Conservation (phyloP, 495 filamentous ascomycete species). For the Trichoderma asperelloides region DNA sequence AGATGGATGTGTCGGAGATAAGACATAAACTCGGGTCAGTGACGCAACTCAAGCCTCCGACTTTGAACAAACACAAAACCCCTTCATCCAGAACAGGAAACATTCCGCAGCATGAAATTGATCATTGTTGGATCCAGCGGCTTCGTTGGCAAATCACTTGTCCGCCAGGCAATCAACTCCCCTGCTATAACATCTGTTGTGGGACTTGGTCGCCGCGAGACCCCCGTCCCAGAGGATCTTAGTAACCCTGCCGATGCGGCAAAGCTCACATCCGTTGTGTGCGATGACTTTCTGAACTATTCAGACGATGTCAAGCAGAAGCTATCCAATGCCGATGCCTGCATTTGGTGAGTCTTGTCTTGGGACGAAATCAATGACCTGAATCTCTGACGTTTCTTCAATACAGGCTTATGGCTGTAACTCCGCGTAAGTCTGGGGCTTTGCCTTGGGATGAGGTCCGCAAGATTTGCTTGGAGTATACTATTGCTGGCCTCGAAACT, state of each 20-base stretch:
- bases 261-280: conserved; percentile 34
- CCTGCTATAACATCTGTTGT: conserved; percentile 34
- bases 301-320: conserved; percentile 30
- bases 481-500: conserved; percentile 29
- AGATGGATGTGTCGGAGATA: too few species aligned
- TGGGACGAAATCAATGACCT: neutral
- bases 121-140: conserved; percentile 43
- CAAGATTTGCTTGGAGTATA: conserved; percentile 36
- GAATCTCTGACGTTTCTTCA: neutral
- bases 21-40: neutral
- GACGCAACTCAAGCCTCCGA: neutral
- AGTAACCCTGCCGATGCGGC: conserved; percentile 16
- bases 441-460: conserved; percentile 28
- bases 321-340: conserved; percentile 39
- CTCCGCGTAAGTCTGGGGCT: conserved; percentile 24
- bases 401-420: conserved; percentile 35
- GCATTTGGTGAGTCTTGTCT: conserved; percentile 37
- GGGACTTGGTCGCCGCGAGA: conserved; percentile 28
- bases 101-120: conserved; percentile 36
- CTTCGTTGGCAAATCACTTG: conserved; percentile 39
- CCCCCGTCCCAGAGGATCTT: conserved; percentile 9
- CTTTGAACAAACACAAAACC: neutral
- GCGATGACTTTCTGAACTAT: conserved; percentile 36
- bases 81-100: neutral
- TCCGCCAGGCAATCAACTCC: conserved; percentile 33